Conservation (phyloP, 192 early-diverging fungal genomes). For the Podila epicladia region DNA sequence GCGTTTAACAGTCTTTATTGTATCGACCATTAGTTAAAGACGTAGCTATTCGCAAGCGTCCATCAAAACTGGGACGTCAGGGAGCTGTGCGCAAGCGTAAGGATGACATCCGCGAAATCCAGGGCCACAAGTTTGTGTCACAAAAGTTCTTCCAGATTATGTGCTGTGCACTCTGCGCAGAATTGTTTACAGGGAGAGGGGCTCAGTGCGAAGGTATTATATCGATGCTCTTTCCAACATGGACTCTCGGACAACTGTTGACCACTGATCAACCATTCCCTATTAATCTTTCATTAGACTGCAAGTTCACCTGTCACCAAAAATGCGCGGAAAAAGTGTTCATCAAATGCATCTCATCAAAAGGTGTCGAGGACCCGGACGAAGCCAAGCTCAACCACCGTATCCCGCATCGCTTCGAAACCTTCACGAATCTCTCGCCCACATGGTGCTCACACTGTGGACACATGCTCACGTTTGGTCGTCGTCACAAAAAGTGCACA, state of each 20-base stretch:
- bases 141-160: conserved; percentile 96
- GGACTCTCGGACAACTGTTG: too few relatives aligned
- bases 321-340: conserved; percentile 87
- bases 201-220: conserved; percentile 89
- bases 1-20: too few relatives aligned
- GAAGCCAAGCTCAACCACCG: conserved; percentile 83
- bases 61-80: conserved; percentile 74
- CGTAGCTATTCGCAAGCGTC: conserved; percentile 56
- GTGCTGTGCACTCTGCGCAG: conserved; percentile 96
- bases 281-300: conserved; percentile 62
- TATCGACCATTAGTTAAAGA: conserved; percentile 55
- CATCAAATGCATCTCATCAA: conserved; percentile 86
- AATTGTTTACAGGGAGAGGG: conserved; percentile 90
- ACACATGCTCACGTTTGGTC: conserved; percentile 90
- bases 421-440: conserved; percentile 80
- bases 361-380: conserved; percentile 69
- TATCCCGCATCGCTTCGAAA: conserved; percentile 97
- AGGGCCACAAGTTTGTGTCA: conserved; percentile 94
- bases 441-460: conserved; percentile 99
- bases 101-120: conserved; percentile 87
- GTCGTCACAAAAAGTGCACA: conserved; percentile 61
- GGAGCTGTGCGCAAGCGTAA: conserved; percentile 81
- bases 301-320: conserved; percentile 93
- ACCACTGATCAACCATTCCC: not conserved
- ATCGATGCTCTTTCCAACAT: not conserved